These are phyloP conservation scores for Vaccinium darrowii DNA, from an alignment of 148 eudicot species.

Conservation along the genomic window DNA sequence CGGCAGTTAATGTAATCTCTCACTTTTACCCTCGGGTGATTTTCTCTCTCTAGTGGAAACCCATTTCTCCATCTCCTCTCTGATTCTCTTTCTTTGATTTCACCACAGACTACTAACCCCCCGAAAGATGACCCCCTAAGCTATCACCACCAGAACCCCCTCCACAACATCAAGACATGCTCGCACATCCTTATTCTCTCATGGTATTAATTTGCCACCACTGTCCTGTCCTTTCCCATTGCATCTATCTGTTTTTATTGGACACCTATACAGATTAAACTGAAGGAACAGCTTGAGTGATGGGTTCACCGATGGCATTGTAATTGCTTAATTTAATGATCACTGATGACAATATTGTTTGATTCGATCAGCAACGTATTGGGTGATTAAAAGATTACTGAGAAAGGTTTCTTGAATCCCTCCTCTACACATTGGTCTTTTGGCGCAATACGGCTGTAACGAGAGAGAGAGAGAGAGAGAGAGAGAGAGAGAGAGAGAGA, in stretches of 20 bases:
- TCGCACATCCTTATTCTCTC: not conserved
- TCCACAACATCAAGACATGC: not conserved
- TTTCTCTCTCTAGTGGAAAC: not conserved
- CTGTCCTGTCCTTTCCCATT: not conserved
- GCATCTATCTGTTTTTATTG: not conserved
- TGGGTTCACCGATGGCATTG: not conserved
- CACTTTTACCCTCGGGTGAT: not conserved
- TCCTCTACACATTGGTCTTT: not conserved
- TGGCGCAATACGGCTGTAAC: no score
- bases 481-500: no score
- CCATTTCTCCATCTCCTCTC: not conserved
- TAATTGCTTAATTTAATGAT: not conserved
- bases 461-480: no score
- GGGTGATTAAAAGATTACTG: not conserved
- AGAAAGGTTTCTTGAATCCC: not conserved
- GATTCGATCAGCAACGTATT: not conserved
- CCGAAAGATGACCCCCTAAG: not conserved
- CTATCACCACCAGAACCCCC: not conserved
- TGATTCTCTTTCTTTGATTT: not conserved
- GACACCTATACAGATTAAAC: not conserved
- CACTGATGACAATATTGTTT: not conserved
- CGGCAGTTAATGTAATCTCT: not conserved
- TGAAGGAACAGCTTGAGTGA: not conserved
- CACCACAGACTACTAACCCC: not conserved
- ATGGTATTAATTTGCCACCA: not conserved